Percentiles rank a stretch among this genome's conserved stretches.
These are phyloP conservation scores for Cystoisospora suis DNA, from an alignment of 169 alveolate species.

Conservation along the genomic window DNA sequence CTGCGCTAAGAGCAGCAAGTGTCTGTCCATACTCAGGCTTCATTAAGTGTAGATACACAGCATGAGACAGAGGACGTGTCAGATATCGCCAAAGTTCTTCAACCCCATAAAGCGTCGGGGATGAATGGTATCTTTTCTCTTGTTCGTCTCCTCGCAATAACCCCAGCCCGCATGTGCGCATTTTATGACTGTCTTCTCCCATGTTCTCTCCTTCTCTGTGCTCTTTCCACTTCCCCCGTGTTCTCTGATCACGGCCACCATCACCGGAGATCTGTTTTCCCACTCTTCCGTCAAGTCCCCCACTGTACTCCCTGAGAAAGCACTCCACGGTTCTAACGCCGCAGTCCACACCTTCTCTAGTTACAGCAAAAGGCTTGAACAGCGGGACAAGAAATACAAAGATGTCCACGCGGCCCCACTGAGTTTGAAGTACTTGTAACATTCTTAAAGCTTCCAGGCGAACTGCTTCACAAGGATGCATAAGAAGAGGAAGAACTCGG, in stretches of 20 bases:
- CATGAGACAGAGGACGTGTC: slow-evolving; percentile 7
- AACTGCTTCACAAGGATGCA: slow-evolving; percentile 29
- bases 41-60: not conserved
- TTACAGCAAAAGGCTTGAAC: slow-evolving; percentile 32
- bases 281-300: too few relatives aligned
- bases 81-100: not conserved
- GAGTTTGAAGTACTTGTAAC: not conserved
- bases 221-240: too few relatives aligned
- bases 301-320: too few relatives aligned
- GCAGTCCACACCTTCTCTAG: not conserved
- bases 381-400: slow-evolving; percentile 51
- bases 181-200: not conserved
- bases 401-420: slow-evolving; percentile 45
- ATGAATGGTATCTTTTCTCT: not conserved
- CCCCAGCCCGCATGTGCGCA: slow-evolving; percentile 5
- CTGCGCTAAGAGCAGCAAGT: not conserved
- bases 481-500: slow-evolving; percentile 51
- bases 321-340: too few relatives aligned
- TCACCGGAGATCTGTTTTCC: too few relatives aligned
- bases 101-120: not conserved
- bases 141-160: not conserved
- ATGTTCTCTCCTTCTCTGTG: too few relatives aligned
- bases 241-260: too few relatives aligned
- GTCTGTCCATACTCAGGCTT: not conserved
- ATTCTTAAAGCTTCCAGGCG: slow-evolving; percentile 42